Conservation (phyloP, 768 basidiomycete species). For the Lactarius akahatsu region DNA sequence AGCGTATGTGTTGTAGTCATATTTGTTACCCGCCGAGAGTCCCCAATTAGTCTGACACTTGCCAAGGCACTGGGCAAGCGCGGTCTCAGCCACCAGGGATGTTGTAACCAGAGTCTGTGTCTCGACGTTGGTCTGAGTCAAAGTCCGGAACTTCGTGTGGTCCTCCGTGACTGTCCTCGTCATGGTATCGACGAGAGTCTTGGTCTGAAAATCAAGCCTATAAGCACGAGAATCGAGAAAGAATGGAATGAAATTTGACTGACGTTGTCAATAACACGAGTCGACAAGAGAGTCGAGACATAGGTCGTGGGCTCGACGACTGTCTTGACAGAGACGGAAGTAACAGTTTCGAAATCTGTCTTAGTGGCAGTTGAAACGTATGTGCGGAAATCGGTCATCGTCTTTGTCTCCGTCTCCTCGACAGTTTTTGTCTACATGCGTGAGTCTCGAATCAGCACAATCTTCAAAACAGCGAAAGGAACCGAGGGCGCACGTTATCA, state of each 20-base stretch:
- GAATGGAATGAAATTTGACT: conserved; percentile 27
- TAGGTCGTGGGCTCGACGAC: conserved; percentile 56
- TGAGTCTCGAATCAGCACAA: conserved; percentile 5
- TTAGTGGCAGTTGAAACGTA: conserved; percentile 48
- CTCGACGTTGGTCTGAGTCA: conserved; percentile 42
- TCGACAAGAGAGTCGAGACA: conserved; percentile 53
- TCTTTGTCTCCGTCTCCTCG: conserved; percentile 42
- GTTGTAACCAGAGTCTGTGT: conserved; percentile 48
- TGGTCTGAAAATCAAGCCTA: conserved; percentile 42
- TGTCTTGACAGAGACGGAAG: conserved; percentile 52
- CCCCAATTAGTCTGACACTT: conserved; percentile 61
- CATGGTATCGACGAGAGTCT: conserved; percentile 56
- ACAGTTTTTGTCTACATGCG: conserved; percentile 52
- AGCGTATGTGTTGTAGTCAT: conserved; percentile 45
- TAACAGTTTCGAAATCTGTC: conserved; percentile 43
- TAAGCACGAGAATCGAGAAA: background rate
- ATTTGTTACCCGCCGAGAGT: conserved; percentile 51
- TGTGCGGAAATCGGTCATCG: conserved; percentile 40
- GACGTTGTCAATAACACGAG: conserved; percentile 57
- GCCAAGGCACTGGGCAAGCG: conserved; percentile 54
- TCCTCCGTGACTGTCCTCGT: conserved; percentile 53
- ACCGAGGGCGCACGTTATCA: conserved; percentile 50
- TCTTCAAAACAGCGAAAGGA: background rate
- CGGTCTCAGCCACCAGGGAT: conserved; percentile 49
- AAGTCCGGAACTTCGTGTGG: conserved; percentile 49